Conservation (phyloP, 768 basidiomycete genomes). For the Tephrocybe sp. region DNA sequence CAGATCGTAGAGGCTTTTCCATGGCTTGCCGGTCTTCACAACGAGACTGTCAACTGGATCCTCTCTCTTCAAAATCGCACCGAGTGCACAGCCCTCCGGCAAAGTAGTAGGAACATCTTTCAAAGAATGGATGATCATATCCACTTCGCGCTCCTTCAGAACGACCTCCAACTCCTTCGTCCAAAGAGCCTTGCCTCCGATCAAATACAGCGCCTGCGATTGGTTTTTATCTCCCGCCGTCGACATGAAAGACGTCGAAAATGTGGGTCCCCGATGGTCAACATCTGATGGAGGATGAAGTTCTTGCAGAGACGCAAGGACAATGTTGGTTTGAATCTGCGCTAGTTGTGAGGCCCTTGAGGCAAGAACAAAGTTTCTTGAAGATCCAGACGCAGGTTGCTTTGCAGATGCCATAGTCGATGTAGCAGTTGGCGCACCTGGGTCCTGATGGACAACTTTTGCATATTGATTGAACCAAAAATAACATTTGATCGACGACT, state of each 20-base stretch:
- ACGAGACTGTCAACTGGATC: constrained; percentile 89
- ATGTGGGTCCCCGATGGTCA: constrained; percentile 27
- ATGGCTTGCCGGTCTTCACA: constrained; percentile 67
- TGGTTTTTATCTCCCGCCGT: constrained; percentile 92
- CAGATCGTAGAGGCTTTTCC: constrained; percentile 75
- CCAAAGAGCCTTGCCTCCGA: constrained; percentile 94
- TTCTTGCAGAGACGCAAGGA: constrained; percentile 58
- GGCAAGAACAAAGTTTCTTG: constrained; percentile 68
- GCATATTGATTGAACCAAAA: constrained; percentile 1
- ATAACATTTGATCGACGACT: not conserved
- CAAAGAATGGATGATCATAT: constrained; percentile 89
- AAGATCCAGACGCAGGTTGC: constrained; percentile 10
- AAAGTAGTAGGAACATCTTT: constrained; percentile 93
- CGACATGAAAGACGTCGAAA: constrained; percentile 45
- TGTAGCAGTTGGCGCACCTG: not conserved
- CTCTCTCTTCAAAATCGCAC: constrained; percentile 82
- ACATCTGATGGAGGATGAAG: constrained; percentile 44
- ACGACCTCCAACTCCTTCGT: constrained; percentile 94
- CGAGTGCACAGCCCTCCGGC: constrained; percentile 81
- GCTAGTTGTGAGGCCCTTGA: constrained; percentile 89
- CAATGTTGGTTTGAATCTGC: constrained; percentile 84
- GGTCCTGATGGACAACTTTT: not conserved
- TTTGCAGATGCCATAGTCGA: constrained; percentile 13
- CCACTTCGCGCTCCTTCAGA: constrained; percentile 67
- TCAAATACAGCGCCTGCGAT: constrained; percentile 77